Base-by-base conservation (phyloP, 768 basidiomycete species). In the Lactarius sp. region DNA sequence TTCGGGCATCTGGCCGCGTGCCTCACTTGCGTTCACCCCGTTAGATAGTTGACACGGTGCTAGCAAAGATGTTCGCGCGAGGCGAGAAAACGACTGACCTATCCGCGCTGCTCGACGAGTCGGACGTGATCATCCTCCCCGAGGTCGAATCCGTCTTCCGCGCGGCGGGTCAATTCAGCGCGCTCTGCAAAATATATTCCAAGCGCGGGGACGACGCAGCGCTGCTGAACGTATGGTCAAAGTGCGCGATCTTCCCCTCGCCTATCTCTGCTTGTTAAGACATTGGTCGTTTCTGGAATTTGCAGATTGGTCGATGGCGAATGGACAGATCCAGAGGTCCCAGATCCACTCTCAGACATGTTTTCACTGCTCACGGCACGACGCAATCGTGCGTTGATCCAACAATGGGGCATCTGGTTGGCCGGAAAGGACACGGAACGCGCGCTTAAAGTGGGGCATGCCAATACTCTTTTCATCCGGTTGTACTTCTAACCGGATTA, bases 341-440 rank as follows among this genome's bases (percentile, higher is more conserved):
- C 75, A 20, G 84, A 92, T 66, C 88, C 91, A 1, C 70, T 87
- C 6, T 76, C 78, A 2, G 79, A 84, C 60, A 84, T 90, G 75
- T 75, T 88, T 39, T 68, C 75, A 10, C 71, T 89, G 14, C 74
- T 94, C 5, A 76, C 73, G 6, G 80, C 82, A 51, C 82, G 81
- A 62, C 82, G 79, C 62, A 86, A 91, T 69, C 81, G 83, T 31
- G 70, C 75, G 3, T 70, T 93, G 57, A 82, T 85, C 4, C 85
- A 88, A 65, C 80, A 82, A 56, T 94, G 93, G 85, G 88, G 83
- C 3, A 74, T 91, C 8, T 96, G 94, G 94, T 75, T 97, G 22
- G 80, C 85, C 2, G 83, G 81, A 67, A 80, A 81, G 42, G 85
- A 91, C 73, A 77, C 84, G 0, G 85, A 88, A 31, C 82, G 80